Evolutionary conservation across 768 basidiomycete genomes (phyloP).

Genomic region (Trichaptum fuscoviolaceum): DNA sequence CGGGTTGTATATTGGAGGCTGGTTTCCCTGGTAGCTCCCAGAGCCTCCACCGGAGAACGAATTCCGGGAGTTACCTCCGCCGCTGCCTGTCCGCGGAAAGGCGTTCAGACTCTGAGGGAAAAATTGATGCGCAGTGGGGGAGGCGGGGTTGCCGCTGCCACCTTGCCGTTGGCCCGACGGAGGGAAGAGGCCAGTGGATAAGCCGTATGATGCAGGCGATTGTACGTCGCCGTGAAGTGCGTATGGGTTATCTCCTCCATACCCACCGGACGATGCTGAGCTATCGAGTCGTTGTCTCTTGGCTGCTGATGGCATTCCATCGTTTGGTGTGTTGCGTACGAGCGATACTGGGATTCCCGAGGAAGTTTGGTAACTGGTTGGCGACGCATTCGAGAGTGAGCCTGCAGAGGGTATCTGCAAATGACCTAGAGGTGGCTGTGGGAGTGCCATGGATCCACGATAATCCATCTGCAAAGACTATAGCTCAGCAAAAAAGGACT

Average conservation of each 20-base stretch:
- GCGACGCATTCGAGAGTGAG: neutral
- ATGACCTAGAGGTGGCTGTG: neutral
- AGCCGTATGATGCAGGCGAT: neutral
- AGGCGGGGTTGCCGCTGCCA: neutral
- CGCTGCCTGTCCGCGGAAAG: neutral
- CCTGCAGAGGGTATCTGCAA: neutral
- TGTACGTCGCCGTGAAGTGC: neutral
- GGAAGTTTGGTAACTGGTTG: neutral
- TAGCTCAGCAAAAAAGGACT: neutral
- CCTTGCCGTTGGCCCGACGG: neutral
- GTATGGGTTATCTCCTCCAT: neutral
- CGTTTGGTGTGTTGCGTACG: neutral
- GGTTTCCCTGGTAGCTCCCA: neutral
- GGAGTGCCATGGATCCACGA: neutral
- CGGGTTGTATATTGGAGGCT: neutral
- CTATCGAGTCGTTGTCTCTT: neutral
- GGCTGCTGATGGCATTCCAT: neutral
- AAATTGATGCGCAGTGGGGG: neutral
- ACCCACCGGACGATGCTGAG: neutral
- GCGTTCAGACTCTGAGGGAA: neutral
- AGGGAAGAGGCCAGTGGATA: neutral
- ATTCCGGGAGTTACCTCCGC: neutral
- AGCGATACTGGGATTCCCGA: neutral
- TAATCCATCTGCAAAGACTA: neutral
- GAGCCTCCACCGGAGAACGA: neutral